Percentiles rank a stretch among this genome's conserved stretches.
Evolutionary conservation across 202 grass and related monocot genomes (phyloP).

Genomic region (Hordeum pubiflorum): DNA sequence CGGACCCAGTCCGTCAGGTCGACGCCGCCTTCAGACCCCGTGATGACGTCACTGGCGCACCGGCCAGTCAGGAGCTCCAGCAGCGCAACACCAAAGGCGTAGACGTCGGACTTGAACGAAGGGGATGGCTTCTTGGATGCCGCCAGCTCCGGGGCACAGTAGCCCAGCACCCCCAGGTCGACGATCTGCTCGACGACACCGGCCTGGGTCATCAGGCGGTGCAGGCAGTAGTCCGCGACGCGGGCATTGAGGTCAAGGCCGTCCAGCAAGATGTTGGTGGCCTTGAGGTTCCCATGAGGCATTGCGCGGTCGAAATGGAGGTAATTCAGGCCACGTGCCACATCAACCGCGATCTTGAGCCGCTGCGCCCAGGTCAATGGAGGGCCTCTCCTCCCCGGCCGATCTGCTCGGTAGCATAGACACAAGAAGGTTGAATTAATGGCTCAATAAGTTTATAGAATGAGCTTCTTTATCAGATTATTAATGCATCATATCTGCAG

Average conservation of each 20-base stretch:
- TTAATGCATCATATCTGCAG: neutral
- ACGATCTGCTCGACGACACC: conserved; percentile 68
- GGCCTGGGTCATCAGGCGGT: conserved; percentile 87
- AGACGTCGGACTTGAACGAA: conserved; percentile 81
- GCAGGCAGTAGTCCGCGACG: conserved; percentile 76
- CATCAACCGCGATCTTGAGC: conserved; percentile 74
- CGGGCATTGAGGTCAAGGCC: conserved; percentile 87
- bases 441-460: neutral
- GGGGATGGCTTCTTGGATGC: conserved; percentile 79
- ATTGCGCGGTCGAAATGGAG: conserved; percentile 91
- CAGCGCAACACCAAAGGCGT: conserved; percentile 68
- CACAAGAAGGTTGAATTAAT: neutral
- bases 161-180: conserved; percentile 68
- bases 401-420: conserved; percentile 40
- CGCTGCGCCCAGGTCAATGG: conserved; percentile 87
- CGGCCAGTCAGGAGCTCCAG: conserved; percentile 71
- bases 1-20: conserved; percentile 82
- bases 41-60: conserved; percentile 63
- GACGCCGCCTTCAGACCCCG: conserved; percentile 43
- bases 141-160: conserved; percentile 77
- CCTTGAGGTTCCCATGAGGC: conserved; percentile 95
- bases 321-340: conserved; percentile 90
- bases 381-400: conserved; percentile 68
- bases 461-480: neutral
- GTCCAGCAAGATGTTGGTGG: conserved; percentile 78